These are phyloP conservation scores for Lagerstroemia speciosa DNA, from an alignment of 345 rosid genomes.

Conservation along the genomic window DNA sequence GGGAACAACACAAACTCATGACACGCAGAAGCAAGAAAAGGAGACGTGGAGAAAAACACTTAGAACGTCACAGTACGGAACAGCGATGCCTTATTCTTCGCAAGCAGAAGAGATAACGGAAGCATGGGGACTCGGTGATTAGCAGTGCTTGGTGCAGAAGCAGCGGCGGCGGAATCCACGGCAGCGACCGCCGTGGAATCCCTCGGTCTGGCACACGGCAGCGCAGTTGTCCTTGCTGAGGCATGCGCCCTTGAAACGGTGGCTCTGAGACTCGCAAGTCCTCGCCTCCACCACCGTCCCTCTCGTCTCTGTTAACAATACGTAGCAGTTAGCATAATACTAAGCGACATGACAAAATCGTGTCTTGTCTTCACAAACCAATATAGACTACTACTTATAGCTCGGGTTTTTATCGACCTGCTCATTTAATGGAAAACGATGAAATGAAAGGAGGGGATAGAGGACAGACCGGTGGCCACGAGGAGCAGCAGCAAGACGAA, in stretches of 20 bases:
- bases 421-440: neutral
- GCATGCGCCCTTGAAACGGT: constrained; percentile 32
- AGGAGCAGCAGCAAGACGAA: neutral
- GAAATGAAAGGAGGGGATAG: neutral
- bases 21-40: too few species aligned
- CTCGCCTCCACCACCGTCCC: constrained; percentile 23
- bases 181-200: constrained; percentile 35
- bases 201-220: constrained; percentile 38
- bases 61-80: too few species aligned
- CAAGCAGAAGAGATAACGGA: too few species aligned
- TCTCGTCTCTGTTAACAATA: too few species aligned
- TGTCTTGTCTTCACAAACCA: too few species aligned
- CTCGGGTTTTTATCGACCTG: neutral
- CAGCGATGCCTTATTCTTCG: too few species aligned
- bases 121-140: too few species aligned
- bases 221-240: constrained; percentile 22
- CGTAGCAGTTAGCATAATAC: too few species aligned
- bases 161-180: constrained; percentile 44
- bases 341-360: too few species aligned
- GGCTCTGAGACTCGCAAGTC: constrained; percentile 34
- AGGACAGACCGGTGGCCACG: neutral
- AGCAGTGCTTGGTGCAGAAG: constrained; percentile 36
- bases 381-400: constrained; percentile 6
- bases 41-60: too few species aligned
- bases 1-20: too few species aligned